Evolutionary conservation across 2,329 filamentous ascomycete species (phyloP), one percentile per base, ranked within the genome.

Genomic region (Diaporthe caulivora): DNA sequence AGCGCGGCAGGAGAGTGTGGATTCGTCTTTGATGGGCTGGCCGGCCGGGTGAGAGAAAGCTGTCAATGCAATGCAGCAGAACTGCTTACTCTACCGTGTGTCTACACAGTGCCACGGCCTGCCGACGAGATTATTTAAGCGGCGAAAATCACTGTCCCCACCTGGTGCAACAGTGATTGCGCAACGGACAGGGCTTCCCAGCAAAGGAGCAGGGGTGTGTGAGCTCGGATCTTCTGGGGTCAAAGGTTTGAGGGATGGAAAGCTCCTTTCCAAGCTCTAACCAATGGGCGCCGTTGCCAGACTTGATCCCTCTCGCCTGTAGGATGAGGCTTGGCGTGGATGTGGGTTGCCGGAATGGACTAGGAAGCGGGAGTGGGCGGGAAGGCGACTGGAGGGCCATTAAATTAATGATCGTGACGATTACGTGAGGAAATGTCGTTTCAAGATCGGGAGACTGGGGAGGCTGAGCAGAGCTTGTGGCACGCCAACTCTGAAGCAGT

Each of bases 121-220:
- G 40, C 21, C 13, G 26, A 37, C 40, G 42, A 51, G 11, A 26
- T 58, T 49, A 51, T 58, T 58, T 70, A 26, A 42, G 51, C 70
- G 60, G 68, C 58, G 60, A 65, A 57, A 58, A 55, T 57, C 60
- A 67, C 53, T 57, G 60, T 72, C 49, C 60, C 70, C 64, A 64
- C 54, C 57, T 9, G 26, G 34, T 49, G 70, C n/a, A 34, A 49
- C 53, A 55, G 70, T 72, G 68, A 64, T 65, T 42, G 58, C 40
- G 40, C 31, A 67, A 57, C 40, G 29, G 49, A 68, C 60, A 57
- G 40, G 71, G 71, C 17, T 31, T 47, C 71, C 71, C 71, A 60
- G 71, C 71, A 60, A 60, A 3, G 53, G 5, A 24, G 24, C 42
- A 60, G 18, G 26, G 31, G 42, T 68, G n/a, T 42, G 53, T 40